Base-by-base conservation (phyloP, 2,329 filamentous ascomycete genomes). In the Penicillium janthinellum region DNA sequence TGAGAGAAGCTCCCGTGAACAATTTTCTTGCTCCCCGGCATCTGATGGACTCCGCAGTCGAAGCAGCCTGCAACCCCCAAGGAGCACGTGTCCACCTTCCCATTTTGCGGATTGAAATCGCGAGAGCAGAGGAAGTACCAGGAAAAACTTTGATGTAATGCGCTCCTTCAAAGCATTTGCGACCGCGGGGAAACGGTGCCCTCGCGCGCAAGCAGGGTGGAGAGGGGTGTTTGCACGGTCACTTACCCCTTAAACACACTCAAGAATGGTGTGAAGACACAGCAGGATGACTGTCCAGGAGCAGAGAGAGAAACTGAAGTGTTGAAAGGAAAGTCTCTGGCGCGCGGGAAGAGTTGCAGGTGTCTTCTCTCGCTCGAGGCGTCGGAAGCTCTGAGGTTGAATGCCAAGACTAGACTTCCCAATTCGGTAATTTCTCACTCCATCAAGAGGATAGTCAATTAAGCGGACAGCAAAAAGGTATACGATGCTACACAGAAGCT, bases 371-470 rank as follows among this genome's bases (percentile, higher is more conserved):
- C 11, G 48, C 37, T 48, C 15, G 41, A 59, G 57, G 57, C 50
- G 57, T 58, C 54, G 64, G 54, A 56, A 59, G 53, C 59, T 63
- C 60, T 55, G 65, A 68, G 57, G 65, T 67, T 45, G 54, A 61
- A 50, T 60, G 67, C 67, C 67, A 69, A 69, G 67, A 64, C 62
- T 39, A 44, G 42, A 1, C 12, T 62, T 45, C 66, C 65, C 56
- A 42, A 64, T 65, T 67, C 34, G 67, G 65, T 60, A 66, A 59
- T 58, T 57, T 65, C 58, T 47, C 50, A 64, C 61, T 54, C 28
- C 42, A 34, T 52, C 54, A 49, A 56, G 15, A 38, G 7, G 11
- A 17, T 2, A 49, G 22, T 28, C 15, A 31, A 48, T 20, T 8
- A 45, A 22, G 34, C 17, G n/a, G 25, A 41, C 34, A 42, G 15